Evolutionary conservation across 2,329 filamentous ascomycete species (phyloP).

Genomic region (Neoarthrinium moseri): DNA sequence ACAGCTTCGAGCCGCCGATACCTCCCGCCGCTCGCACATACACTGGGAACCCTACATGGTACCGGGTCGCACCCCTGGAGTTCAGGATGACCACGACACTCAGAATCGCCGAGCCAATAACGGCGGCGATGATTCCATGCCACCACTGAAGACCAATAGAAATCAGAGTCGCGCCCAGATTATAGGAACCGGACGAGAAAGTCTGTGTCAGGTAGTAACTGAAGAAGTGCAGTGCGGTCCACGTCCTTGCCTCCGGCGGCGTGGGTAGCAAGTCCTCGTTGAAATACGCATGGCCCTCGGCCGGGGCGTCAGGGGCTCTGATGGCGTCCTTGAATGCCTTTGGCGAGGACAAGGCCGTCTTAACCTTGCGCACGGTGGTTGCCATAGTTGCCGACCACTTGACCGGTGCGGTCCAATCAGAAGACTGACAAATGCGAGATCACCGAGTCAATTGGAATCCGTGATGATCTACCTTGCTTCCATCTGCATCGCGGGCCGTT

Average conservation of each 20-base stretch:
- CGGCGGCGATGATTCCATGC: slow-evolving; percentile 29
- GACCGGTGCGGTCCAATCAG: too few relatives aligned
- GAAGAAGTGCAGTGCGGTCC: slow-evolving; percentile 27
- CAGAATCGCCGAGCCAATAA: slow-evolving; percentile 28
- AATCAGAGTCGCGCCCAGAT: slow-evolving; percentile 27
- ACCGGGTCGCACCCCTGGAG: slow-evolving; percentile 29
- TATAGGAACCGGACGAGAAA: slow-evolving; percentile 32
- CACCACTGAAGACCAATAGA: slow-evolving; percentile 28
- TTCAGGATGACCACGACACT: slow-evolving; percentile 31
- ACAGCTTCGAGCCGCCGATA: slow-evolving; percentile 36
- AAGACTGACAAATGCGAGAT: too few relatives aligned
- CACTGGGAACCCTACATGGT: slow-evolving; percentile 35
- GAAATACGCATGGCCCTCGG: slow-evolving; percentile 17
- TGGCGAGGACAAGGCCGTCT: slow-evolving; percentile 12
- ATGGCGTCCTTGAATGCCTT: slow-evolving; percentile 14
- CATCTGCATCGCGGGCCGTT: too few relatives aligned
- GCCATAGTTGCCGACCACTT: not conserved
- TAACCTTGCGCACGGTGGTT: slow-evolving; percentile 2
- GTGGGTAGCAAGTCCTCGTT: slow-evolving; percentile 24
- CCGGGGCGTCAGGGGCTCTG: slow-evolving; percentile 10
- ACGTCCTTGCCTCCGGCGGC: slow-evolving; percentile 16
- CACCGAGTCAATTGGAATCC: too few relatives aligned
- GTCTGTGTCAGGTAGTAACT: slow-evolving; percentile 31
- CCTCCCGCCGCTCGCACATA: slow-evolving; percentile 30
- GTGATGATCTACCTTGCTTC: too few relatives aligned